phyloP scores from a whole-genome alignment of 441 rosid species.

The Dalechampia spathulata region DNA sequence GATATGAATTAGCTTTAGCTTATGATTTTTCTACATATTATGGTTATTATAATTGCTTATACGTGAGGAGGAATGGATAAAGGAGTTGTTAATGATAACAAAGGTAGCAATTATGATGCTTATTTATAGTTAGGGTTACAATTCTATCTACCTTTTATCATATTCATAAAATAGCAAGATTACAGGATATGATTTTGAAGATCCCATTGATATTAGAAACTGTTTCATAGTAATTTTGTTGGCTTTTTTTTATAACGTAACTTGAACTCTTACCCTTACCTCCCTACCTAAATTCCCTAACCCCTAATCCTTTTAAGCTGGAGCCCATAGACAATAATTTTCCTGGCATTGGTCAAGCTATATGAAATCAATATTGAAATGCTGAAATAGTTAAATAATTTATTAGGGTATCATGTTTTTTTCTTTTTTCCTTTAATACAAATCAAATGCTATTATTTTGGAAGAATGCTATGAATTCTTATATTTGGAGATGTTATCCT shows the following conservation, averaged over 20 bases:
- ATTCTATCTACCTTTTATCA: constrained; percentile 79
- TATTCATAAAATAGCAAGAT: constrained; percentile 65
- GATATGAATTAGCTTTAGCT: too few species aligned
- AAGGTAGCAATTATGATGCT: constrained; percentile 44
- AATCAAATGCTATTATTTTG: constrained; percentile 32
- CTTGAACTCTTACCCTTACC: too few species aligned
- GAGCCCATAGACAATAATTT: too few species aligned
- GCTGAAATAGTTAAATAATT: too few species aligned
- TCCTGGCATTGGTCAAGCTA: too few species aligned
- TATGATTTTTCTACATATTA: too few species aligned
- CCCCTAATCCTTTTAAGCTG: too few species aligned
- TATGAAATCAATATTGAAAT: too few species aligned
- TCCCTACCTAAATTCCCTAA: too few species aligned
- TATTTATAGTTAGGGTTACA: constrained; percentile 61
- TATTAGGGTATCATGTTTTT: too few species aligned
- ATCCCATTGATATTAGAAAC: constrained; percentile 59
- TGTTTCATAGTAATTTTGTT: constrained; percentile 45
- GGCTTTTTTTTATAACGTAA: too few species aligned
- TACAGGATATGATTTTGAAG: constrained; percentile 60
- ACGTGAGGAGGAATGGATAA: constrained; percentile 34
- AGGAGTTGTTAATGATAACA: constrained; percentile 28
- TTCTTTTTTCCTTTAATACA: constrained; percentile 13
- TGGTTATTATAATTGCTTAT: neutral
- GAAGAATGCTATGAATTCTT: constrained; percentile 82
- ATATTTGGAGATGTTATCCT: constrained; percentile 53